phyloP scores from a whole-genome alignment of 202 grass and related monocot species.

The Schoenoplectus triqueter region DNA sequence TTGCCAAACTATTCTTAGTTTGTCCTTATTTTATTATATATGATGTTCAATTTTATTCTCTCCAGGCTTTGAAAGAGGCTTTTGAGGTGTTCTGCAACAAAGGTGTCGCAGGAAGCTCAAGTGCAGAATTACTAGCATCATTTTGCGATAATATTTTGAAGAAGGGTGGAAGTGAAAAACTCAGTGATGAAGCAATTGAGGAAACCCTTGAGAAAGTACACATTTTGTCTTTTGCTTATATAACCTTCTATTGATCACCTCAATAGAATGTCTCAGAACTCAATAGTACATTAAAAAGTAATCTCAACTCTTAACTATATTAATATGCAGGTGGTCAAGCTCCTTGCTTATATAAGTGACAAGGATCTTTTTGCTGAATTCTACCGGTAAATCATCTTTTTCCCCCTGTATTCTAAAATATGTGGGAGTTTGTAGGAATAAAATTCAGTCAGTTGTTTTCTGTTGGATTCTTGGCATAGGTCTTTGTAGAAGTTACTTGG shows the following conservation, averaged over 20 bases:
- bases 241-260: background rate
- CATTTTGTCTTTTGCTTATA: background rate
- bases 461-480: background rate
- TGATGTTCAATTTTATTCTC: background rate
- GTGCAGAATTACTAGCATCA: constrained; percentile 87
- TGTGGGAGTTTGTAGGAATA: background rate
- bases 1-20: background rate
- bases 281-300: background rate
- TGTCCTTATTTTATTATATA: background rate
- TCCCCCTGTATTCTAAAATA: background rate
- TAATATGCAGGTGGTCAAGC: constrained; percentile 74
- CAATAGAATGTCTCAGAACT: background rate
- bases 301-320: background rate
- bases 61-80: constrained; percentile 88
- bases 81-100: constrained; percentile 99
- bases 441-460: background rate
- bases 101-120: constrained; percentile 88
- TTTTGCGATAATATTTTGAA: constrained; percentile 99
- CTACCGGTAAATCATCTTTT: background rate
- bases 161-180: constrained; percentile 95
- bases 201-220: constrained; percentile 95
- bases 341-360: constrained; percentile 91
- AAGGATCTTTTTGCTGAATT: constrained; percentile 95
- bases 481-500: background rate
- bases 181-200: constrained; percentile 99